Percentiles rank a stretch among this genome's conserved stretches.
These are phyloP conservation scores for Pneumocystis oryctolagi DNA, from an alignment of 1,139 yeast genomes.

Conservation along the genomic window DNA sequence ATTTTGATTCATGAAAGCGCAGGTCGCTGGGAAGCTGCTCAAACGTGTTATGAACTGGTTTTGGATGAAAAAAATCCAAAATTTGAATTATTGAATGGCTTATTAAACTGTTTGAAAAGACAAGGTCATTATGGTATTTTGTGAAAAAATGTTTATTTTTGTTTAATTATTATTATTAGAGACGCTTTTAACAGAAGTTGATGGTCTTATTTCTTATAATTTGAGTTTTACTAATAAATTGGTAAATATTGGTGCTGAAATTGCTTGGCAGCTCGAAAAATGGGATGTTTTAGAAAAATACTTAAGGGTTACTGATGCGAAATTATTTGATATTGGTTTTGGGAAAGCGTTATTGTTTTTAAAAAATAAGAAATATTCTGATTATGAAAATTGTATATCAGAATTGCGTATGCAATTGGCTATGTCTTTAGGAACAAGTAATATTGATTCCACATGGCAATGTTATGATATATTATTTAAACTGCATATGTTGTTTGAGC, in stretches of 20 bases:
- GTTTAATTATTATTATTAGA: slow-evolving; percentile 9
- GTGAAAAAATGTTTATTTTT: slow-evolving; percentile 12
- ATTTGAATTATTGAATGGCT: slow-evolving; percentile 27
- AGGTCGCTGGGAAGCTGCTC: slow-evolving; percentile 77
- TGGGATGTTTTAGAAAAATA: slow-evolving; percentile 40
- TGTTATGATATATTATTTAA: slow-evolving; percentile 43
- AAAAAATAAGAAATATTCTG: slow-evolving; percentile 22
- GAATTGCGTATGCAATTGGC: slow-evolving; percentile 46
- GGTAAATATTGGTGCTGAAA: slow-evolving; percentile 56
- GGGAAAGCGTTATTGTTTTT: slow-evolving; percentile 45
- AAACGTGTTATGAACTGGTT: slow-evolving; percentile 65
- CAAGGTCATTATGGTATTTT: slow-evolving; percentile 42
- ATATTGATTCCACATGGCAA: slow-evolving; percentile 48
- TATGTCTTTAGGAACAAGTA: slow-evolving; percentile 42
- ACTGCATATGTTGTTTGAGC: slow-evolving; percentile 59
- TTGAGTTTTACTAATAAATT: slow-evolving; percentile 31
- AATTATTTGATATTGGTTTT: slow-evolving; percentile 44
- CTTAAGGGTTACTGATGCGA: slow-evolving; percentile 33
- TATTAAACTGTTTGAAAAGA: slow-evolving; percentile 40
- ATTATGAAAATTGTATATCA: slow-evolving; percentile 31
- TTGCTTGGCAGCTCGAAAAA: slow-evolving; percentile 56
- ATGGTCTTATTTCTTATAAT: slow-evolving; percentile 1
- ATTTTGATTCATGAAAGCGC: slow-evolving; percentile 68
- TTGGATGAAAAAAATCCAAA: slow-evolving; percentile 31
- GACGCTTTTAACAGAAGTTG: slow-evolving; percentile 5